Base-by-base conservation (phyloP, 495 filamentous ascomycete genomes). In the Penicillium angulare region DNA sequence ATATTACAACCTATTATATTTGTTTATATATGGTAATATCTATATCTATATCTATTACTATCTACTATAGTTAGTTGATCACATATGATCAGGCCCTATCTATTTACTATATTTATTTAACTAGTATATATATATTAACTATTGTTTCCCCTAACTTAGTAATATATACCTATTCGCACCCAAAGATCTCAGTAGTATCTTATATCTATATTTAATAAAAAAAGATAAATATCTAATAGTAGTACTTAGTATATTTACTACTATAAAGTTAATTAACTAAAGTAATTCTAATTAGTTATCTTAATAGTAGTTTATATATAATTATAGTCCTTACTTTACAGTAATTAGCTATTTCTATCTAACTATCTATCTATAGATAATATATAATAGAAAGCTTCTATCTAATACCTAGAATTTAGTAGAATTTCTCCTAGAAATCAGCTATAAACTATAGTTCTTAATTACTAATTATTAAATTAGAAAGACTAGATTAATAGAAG, bases 351-450 rank as follows among this genome's bases (percentile, higher is more conserved):
- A n/a, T 27, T 32, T 73, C 62, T 0, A 60, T 69, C 23, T 69
- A 53, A 0, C 61, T 52, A 55, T 70, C 53, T 0, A 59, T 69
- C 36, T 67, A 27, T 0, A 61, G 56, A 26, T 73, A 52, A 24
- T 53, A 63, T 0, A 59, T 59, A 0, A 61, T 64, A 13, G 56
- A 65, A 2, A 66, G 42, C 21, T 36, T 38, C 5, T 21, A 6
- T 3, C 36, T n/a, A 15, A 58, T 51, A 1, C 45, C 35, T 17
- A 48, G 12, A 0, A 16, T 5, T 1, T 29, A 8, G 3, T 8
- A 2, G 6, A 48, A 15, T 18, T 1, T 8, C 16, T 38, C 0
- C 45, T 21, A 48, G 4, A 41, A 29, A n/a, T 31, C 21, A 0
- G 22, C 17, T 15, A 31, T 18, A 15, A 50, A 50, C 7, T 16